These are phyloP conservation scores for Hamamelis virginiana DNA, from an alignment of 164 flowering plant species.

Conservation along the genomic window DNA sequence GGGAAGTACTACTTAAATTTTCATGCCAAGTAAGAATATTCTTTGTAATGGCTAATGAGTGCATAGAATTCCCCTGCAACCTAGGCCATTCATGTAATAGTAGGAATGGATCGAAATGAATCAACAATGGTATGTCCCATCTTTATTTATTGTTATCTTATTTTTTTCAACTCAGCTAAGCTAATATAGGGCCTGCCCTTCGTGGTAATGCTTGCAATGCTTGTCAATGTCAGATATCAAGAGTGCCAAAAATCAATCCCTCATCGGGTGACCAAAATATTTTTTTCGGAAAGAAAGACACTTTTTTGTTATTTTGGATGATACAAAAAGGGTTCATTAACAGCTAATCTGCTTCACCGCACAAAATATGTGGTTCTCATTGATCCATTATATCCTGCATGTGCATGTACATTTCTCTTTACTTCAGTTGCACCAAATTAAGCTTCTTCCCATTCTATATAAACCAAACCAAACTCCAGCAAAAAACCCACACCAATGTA, in stretches of 20 bases:
- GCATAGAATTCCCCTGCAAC: too few relatives aligned
- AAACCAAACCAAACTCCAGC: not conserved
- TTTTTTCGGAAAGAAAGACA: not conserved
- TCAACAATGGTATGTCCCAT: too few relatives aligned
- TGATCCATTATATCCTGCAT: not conserved
- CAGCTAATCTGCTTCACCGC: not conserved
- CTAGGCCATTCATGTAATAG: too few relatives aligned
- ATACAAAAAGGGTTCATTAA: not conserved
- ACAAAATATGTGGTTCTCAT: not conserved
- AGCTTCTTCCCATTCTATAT: not conserved
- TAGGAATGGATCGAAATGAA: too few relatives aligned
- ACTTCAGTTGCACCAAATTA: not conserved
- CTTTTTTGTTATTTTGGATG: not conserved
- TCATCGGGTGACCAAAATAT: too few relatives aligned
- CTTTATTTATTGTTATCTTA: too few relatives aligned
- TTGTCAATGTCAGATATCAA: not conserved
- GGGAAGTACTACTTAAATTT: too few relatives aligned
- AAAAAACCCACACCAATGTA: not conserved
- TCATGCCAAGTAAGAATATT: too few relatives aligned
- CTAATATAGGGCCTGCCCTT: too few relatives aligned
- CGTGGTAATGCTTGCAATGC: not conserved
- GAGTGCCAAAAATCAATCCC: not conserved
- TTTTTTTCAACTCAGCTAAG: too few relatives aligned
- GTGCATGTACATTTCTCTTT: not conserved
- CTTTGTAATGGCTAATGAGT: too few relatives aligned